Evolutionary conservation across 768 basidiomycete genomes (phyloP).

Genomic region (Boletus sp.): DNA sequence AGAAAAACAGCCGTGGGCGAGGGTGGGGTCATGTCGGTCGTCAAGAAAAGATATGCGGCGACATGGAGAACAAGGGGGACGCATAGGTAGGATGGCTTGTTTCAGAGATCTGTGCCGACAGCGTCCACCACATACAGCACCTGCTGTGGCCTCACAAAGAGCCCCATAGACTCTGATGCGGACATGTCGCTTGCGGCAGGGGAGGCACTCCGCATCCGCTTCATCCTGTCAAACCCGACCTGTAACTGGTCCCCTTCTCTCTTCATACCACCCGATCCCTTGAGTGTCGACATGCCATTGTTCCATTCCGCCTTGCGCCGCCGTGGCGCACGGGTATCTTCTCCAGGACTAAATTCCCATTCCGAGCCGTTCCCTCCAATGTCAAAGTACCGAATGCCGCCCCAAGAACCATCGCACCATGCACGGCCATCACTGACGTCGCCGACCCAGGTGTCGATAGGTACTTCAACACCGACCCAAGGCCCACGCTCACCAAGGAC

Average conservation of each 20-base stretch:
- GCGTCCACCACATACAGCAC: slow-evolving; percentile 87
- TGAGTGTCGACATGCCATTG: slow-evolving; percentile 37
- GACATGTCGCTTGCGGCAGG: slow-evolving; percentile 61
- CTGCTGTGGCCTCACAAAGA: slow-evolving; percentile 84
- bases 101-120: slow-evolving; percentile 60
- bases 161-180: slow-evolving; percentile 60
- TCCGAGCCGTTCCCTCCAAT: slow-evolving; percentile 55
- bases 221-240: slow-evolving; percentile 38
- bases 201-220: slow-evolving; percentile 65
- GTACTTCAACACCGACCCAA: slow-evolving; percentile 92
- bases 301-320: slow-evolving; percentile 24
- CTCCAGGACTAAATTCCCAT: slow-evolving; percentile 58
- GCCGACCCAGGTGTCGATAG: slow-evolving; percentile 51
- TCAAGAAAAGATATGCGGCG: background rate
- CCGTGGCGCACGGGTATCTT: slow-evolving; percentile 32
- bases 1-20: background rate
- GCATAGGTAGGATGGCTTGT: background rate
- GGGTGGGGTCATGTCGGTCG: slow-evolving; percentile 4
- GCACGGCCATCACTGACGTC: slow-evolving; percentile 58
- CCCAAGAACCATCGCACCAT: slow-evolving; percentile 85
- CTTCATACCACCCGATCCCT: slow-evolving; percentile 38
- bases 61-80: background rate
- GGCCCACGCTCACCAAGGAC: slow-evolving; percentile 77
- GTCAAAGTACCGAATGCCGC: slow-evolving; percentile 81
- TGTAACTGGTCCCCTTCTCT: slow-evolving; percentile 55